Percentiles rank a stretch among this genome's conserved stretches.
These are phyloP conservation scores for Blepharisma japonicum DNA, from an alignment of 73 alveolate species.

Conservation along the genomic window DNA sequence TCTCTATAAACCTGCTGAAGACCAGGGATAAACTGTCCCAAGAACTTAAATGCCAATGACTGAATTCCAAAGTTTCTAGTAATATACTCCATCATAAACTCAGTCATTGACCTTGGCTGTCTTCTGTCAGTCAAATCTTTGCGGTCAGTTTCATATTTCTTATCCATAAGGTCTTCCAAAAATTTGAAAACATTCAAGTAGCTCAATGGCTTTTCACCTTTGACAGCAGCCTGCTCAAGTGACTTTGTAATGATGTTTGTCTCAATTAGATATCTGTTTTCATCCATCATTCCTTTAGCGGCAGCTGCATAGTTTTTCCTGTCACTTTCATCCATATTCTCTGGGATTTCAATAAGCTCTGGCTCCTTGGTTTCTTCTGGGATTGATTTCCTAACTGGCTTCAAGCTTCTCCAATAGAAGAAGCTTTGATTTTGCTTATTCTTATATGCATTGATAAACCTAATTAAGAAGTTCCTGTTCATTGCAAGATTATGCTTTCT, in stretches of 20 bases:
- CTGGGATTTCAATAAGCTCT: no score
- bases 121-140: background rate
- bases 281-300: background rate
- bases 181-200: background rate
- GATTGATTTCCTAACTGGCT: no score
- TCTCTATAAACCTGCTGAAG: background rate
- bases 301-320: background rate
- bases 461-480: no score
- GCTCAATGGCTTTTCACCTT: conserved; percentile 21
- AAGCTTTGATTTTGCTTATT: no score
- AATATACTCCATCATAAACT: background rate
- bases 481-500: no score
- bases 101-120: conserved; percentile 14
- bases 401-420: no score
- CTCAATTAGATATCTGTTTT: background rate
- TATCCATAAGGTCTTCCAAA: conserved; percentile 28
- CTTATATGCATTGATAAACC: no score
- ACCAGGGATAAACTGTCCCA: conserved; percentile 1
- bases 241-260: background rate
- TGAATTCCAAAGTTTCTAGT: background rate
- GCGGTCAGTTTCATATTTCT: background rate
- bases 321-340: no score
- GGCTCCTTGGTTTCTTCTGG: no score
- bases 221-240: background rate
- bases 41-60: background rate